phyloP scores from a whole-genome alignment of 257 asterid species.

The Thymus mandschuricus region DNA sequence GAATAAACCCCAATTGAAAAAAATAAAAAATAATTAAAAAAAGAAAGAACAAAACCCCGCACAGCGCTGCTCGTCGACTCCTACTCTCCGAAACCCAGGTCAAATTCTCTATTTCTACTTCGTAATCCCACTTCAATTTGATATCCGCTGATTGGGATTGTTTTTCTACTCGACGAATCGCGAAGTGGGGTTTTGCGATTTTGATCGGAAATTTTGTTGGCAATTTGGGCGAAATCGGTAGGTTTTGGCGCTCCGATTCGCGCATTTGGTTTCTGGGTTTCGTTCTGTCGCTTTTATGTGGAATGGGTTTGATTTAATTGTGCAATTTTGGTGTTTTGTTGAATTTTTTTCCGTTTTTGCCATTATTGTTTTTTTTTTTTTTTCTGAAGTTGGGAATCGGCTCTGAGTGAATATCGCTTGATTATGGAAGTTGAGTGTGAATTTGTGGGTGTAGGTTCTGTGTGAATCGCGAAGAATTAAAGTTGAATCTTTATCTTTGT shows the following conservation, averaged over 20 bases:
- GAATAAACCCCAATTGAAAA: slow-evolving; percentile 10
- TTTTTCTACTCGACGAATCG: slow-evolving; percentile 15
- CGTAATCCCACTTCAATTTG: slow-evolving; percentile 24
- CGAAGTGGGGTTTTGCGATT: slow-evolving; percentile 34
- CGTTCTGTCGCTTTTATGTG: background rate
- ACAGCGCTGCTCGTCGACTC: slow-evolving; percentile 21
- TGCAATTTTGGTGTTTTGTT: background rate
- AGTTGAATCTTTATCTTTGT: slow-evolving; percentile 7
- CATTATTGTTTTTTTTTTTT: too few species aligned
- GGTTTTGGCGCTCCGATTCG: slow-evolving; percentile 5
- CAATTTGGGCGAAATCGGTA: background rate
- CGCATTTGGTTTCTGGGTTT: slow-evolving; percentile 23
- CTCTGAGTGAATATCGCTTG: slow-evolving; percentile 6
- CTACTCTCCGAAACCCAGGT: slow-evolving; percentile 47
- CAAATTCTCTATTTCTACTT: slow-evolving; percentile 35
- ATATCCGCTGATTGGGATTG: slow-evolving; percentile 21
- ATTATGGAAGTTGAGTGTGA: background rate
- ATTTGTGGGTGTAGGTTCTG: background rate
- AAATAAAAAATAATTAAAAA: background rate
- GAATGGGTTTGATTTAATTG: slow-evolving; percentile 23
- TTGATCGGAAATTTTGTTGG: slow-evolving; percentile 21
- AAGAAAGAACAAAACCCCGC: background rate
- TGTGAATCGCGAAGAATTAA: background rate
- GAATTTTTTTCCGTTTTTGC: background rate
- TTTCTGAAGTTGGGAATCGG: slow-evolving; percentile 19